Evolutionary conservation across 192 early-diverging fungal species (phyloP).

Genomic region (Irineochytrium annulatum): DNA sequence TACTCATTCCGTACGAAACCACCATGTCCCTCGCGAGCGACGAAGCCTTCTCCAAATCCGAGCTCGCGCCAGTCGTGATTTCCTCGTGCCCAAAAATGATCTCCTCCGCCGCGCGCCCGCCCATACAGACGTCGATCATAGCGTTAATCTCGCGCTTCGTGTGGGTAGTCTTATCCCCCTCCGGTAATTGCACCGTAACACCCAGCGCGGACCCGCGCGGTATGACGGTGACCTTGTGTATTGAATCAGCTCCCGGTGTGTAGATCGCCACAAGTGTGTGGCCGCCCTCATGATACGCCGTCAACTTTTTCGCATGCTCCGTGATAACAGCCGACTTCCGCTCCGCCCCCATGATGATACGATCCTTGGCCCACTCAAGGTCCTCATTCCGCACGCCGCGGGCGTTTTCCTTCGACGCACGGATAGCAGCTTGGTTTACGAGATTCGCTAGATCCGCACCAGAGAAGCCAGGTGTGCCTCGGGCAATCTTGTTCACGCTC

Average conservation of each 20-base stretch:
- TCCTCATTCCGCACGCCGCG: slow-evolving; percentile 71
- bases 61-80: slow-evolving; percentile 90
- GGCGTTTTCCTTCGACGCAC: slow-evolving; percentile 79
- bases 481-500: slow-evolving; percentile 78
- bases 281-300: slow-evolving; percentile 98
- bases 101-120: slow-evolving; percentile 96
- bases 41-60: slow-evolving; percentile 89
- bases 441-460: slow-evolving; percentile 98
- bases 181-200: slow-evolving; percentile 88
- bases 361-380: slow-evolving; percentile 97
- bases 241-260: slow-evolving; percentile 90
- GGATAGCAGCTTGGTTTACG: slow-evolving; percentile 95
- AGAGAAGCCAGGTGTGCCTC: slow-evolving; percentile 98
- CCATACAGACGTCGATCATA: slow-evolving; percentile 94
- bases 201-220: slow-evolving; percentile 86
- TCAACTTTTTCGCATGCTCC: slow-evolving; percentile 78
- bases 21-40: slow-evolving; percentile 89
- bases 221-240: slow-evolving; percentile 99
- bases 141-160: slow-evolving; percentile 84
- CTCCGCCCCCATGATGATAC: slow-evolving; percentile 98
- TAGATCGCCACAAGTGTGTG: slow-evolving; percentile 93
- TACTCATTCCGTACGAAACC: slow-evolving; percentile 87
- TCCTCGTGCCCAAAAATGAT: slow-evolving; percentile 91
- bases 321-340: slow-evolving; percentile 88
- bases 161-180: slow-evolving; percentile 75